phyloP scores from a whole-genome alignment of 1,284 basidiomycete genomes.

The Termitomyces sp. region DNA sequence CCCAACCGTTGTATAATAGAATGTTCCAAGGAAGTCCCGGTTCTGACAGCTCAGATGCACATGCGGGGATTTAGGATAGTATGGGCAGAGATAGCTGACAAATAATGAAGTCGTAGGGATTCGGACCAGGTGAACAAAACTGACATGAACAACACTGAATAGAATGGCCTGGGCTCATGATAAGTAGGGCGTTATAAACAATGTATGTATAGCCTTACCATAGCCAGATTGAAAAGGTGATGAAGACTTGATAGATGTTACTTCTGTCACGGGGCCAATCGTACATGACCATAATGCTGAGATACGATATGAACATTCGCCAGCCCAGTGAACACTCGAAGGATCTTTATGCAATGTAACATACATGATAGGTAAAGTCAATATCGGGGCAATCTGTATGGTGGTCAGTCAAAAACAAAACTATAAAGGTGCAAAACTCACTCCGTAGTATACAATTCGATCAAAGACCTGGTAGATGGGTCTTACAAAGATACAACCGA shows the following conservation, averaged over 20 bases:
- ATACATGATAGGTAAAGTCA: constrained; percentile 35
- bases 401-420: not conserved
- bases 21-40: constrained; percentile 57
- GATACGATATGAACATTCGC: not conserved
- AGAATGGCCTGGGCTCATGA: constrained; percentile 34
- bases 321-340: constrained; percentile 24
- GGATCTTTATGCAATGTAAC: constrained; percentile 33
- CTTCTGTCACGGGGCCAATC: constrained; percentile 64
- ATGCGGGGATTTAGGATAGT: constrained; percentile 32
- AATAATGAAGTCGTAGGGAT: constrained; percentile 8
- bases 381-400: constrained; percentile 26
- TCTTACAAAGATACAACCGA: constrained; percentile 47
- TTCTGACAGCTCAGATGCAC: constrained; percentile 32
- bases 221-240: constrained; percentile 19
- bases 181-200: not conserved
- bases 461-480: constrained; percentile 62
- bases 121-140: constrained; percentile 15
- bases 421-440: constrained; percentile 25
- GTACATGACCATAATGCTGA: constrained; percentile 53
- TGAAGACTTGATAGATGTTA: constrained; percentile 53
- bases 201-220: constrained; percentile 12
- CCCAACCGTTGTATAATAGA: constrained; percentile 52
- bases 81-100: constrained; percentile 51
- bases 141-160: constrained; percentile 55
- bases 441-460: constrained; percentile 60